Evolutionary conservation across 148 eudicot genomes (phyloP), one percentile per base, ranked within the genome.

Genomic region (Agrostemma githago): DNA sequence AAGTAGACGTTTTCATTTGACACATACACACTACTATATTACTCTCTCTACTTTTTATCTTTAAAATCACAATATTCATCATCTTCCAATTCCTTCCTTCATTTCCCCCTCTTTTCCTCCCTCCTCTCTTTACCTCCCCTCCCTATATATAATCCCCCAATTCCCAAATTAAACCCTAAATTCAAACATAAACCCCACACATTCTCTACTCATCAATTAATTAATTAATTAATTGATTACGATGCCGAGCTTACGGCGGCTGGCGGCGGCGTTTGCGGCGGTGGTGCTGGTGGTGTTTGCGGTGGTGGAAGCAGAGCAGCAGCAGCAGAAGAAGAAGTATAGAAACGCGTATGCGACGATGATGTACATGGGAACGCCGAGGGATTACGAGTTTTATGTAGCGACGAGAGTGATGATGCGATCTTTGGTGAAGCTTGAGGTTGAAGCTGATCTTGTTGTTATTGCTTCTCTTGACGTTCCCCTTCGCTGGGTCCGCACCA

Each of bases 351-450:
- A 96, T 56, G 99, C 96, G 5, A 80, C 99, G 75, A 96, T 92
- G 99, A 92, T 96, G 94, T 96, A 96, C 74, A 90, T 96, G 99
- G 99, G 99, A 57, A 96, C 99, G 6, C 97, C 97, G 0, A 84
- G 99, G 48, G 97, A 96, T 82, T 96, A 92, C 73, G 99, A 96
- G 84, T 96, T 88, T 79, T 96, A 92, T 71, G 82, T 92, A 16
- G 99, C 97, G 62, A 86, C 91, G 56, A 92, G 99, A 78, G 99
- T 96, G 73, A 84, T 96, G 96, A 79, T 96, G 77, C 82, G 88
- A 81, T 92, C 97, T 4, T 84, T 96, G 8, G 42, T 61, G 4
- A 59, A 46, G 56, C 89, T 89, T 37, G 41, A 67, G 57, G 97
- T 89, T 40, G 83, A 86, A 12, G 99, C 99, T 51, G 97, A 96